phyloP scores from a whole-genome alignment of 306 rosid genomes.

The Inga oerstediana region DNA sequence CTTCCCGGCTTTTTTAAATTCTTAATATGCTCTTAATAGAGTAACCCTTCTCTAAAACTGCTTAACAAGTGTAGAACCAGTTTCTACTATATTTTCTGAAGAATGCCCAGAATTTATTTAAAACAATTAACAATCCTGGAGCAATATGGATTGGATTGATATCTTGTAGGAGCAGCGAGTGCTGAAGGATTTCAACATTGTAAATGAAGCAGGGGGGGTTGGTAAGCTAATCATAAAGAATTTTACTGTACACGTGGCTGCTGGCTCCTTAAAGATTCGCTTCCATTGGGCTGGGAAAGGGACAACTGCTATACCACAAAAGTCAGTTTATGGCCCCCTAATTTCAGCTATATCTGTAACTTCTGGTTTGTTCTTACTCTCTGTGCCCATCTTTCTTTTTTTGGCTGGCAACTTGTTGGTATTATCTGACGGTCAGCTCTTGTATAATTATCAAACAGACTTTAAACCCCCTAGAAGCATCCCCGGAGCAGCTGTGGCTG shows the following conservation, averaged over 20 bases:
- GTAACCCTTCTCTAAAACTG: neutral
- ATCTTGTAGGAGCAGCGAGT: conserved; percentile 30
- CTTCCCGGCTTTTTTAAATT: neutral
- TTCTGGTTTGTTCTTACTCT: conserved; percentile 35
- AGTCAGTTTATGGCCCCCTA: conserved; percentile 47
- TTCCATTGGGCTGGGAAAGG: conserved; percentile 44
- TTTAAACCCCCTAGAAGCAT: conserved; percentile 39
- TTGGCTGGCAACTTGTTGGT: neutral
- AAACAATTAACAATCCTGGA: neutral
- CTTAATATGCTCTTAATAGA: neutral
- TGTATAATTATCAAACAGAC: conserved; percentile 30
- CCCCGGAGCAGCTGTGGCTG: conserved; percentile 37
- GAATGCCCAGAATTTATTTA: neutral
- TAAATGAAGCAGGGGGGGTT: conserved; percentile 42
- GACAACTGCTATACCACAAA: conserved; percentile 32
- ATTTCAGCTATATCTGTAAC: conserved; percentile 49
- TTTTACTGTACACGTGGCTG: conserved; percentile 15
- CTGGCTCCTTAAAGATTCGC: conserved; percentile 29
- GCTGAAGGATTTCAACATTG: conserved; percentile 45
- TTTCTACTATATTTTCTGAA: neutral
- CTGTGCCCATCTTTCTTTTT: neutral
- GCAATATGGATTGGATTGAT: neutral
- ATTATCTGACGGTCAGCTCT: neutral
- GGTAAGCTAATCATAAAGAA: conserved; percentile 16
- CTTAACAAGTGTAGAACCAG: neutral